These are phyloP conservation scores for Rosa hybrid DNA, from an alignment of 331 rosid genomes.

Conservation along the genomic window DNA sequence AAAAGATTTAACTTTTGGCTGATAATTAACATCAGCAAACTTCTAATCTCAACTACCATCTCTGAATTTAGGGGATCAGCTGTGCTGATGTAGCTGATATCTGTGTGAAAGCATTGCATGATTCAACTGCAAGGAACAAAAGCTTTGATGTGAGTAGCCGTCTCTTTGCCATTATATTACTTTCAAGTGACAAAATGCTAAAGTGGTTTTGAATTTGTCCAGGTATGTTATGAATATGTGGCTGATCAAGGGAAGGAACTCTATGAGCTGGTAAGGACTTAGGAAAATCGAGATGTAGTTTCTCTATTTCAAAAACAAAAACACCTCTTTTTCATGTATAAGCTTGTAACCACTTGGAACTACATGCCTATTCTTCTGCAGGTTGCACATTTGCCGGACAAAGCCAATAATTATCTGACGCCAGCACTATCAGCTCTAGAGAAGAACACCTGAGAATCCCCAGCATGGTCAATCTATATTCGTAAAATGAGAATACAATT, in stretches of 20 bases:
- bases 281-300: background rate
- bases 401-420: slow-evolving; percentile 94
- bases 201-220: slow-evolving; percentile 25
- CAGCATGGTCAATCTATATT: background rate
- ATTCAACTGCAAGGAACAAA: slow-evolving; percentile 92
- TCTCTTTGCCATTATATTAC: slow-evolving; percentile 21
- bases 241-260: slow-evolving; percentile 89
- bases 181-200: slow-evolving; percentile 28
- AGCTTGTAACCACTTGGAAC: slow-evolving; percentile 11
- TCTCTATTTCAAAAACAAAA: background rate
- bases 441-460: slow-evolving; percentile 75
- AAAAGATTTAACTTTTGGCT: background rate
- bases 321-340: background rate
- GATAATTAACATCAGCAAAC: background rate
- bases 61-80: slow-evolving; percentile 72
- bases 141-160: slow-evolving; percentile 84
- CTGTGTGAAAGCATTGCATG: slow-evolving; percentile 96
- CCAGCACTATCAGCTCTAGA: slow-evolving; percentile 91
- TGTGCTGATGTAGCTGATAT: slow-evolving; percentile 99
- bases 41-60: background rate
- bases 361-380: slow-evolving; percentile 32
- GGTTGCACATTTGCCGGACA: slow-evolving; percentile 98
- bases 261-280: slow-evolving; percentile 81
- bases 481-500: slow-evolving; percentile 5
- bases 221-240: slow-evolving; percentile 95